Conservation (phyloP, 345 rosid genomes). For the Eucalyptus virginea region DNA sequence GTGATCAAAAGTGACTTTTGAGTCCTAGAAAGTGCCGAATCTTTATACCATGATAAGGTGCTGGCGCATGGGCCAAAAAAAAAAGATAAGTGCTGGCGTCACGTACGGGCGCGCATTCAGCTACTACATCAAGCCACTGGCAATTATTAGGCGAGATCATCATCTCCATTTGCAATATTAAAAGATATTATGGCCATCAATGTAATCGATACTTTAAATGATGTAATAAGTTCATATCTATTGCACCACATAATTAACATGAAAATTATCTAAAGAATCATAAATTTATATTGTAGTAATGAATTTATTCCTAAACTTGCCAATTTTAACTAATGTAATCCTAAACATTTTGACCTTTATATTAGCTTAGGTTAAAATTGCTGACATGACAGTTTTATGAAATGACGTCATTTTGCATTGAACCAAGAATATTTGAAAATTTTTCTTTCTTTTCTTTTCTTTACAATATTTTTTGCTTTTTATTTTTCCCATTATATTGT, state of each 20-base stretch:
- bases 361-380: accelerated
- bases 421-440: background rate
- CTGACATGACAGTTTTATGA: accelerated
- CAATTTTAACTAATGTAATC: background rate
- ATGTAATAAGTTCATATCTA: background rate
- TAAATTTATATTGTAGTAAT: no score
- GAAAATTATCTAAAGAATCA: background rate
- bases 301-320: background rate
- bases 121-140: background rate
- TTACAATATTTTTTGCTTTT: background rate
- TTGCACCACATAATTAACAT: background rate
- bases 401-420: background rate
- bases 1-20: background rate
- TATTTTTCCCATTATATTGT: no score
- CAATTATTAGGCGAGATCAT: background rate
- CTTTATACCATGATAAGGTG: background rate
- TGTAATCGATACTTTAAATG: background rate
- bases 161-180: background rate
- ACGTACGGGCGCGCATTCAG: background rate
- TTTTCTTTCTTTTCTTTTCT: accelerated
- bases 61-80: no score
- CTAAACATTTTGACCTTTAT: accelerated
- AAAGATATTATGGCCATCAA: background rate
- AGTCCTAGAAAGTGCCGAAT: background rate
- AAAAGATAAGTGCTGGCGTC: background rate